A percentile compares a stretch with the other conserved stretches of the same genome.
These are phyloP conservation scores for Suillus placidus DNA, from an alignment of 768 basidiomycete species.

Conservation along the genomic window DNA sequence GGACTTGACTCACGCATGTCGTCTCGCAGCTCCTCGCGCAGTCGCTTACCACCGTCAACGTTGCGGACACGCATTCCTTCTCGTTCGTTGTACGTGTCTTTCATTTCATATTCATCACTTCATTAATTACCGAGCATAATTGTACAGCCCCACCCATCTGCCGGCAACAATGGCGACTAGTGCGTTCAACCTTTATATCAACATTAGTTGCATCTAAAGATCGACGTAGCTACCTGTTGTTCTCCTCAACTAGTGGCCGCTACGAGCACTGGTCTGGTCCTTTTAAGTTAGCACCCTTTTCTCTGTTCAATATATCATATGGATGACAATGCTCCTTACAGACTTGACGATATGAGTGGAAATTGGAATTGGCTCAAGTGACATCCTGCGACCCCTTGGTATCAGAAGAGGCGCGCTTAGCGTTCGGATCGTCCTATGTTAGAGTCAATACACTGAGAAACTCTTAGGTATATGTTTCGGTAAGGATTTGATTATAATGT, in stretches of 20 bases:
- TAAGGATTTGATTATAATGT: too few species aligned
- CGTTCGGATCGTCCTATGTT: neutral
- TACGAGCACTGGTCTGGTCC: slow-evolving; percentile 53
- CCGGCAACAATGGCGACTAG: slow-evolving; percentile 61
- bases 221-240: slow-evolving; percentile 59
- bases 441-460: neutral
- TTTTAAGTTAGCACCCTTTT: slow-evolving; percentile 49
- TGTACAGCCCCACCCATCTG: slow-evolving; percentile 54
- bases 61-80: slow-evolving; percentile 47
- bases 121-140: neutral
- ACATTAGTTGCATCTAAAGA: slow-evolving; percentile 12
- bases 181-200: slow-evolving; percentile 35
- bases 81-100: slow-evolving; percentile 53
- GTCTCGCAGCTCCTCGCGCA: slow-evolving; percentile 56
- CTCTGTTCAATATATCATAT: neutral
- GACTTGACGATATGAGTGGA: slow-evolving; percentile 56
- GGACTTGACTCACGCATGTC: slow-evolving; percentile 5
- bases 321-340: slow-evolving; percentile 28
- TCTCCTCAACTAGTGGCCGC: slow-evolving; percentile 42
- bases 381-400: neutral
- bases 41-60: slow-evolving; percentile 56
- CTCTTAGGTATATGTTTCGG: too few species aligned
- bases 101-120: neutral
- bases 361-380: neutral
- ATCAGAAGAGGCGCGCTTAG: neutral